Evolutionary conservation across 768 basidiomycete species (phyloP), one percentile per base, ranked within the genome.

Genomic region (Lyophyllum shimeji): DNA sequence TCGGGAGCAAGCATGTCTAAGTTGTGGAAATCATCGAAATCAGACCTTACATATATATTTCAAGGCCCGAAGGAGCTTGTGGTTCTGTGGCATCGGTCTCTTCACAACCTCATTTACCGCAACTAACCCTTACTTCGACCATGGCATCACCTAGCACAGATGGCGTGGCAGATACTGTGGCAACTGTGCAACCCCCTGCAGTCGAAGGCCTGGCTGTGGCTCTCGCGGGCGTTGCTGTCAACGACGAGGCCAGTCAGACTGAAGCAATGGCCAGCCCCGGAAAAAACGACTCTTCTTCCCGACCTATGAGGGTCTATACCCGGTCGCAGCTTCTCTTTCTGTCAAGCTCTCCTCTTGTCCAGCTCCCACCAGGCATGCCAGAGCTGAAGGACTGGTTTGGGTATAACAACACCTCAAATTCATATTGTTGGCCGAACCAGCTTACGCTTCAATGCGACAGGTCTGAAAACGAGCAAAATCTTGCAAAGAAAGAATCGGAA

Each of bases 381-480:
- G 76, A 82, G 45, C 74, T 94, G 50, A 92, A 86, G 74, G 84
- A 87, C 45, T 94, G 92, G 92, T 94, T 93, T 72, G 92, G 92
- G 92, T 94, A 68, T 56, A 84, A 75, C 51, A n/a, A 56, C 58
- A n/a, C 37, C 55, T 56, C 21, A 46, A 50, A 37, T 52, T 27
- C 50, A 34, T 50, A 59, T 55, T 57, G 34, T 40, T 40, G 39
- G 18, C 39, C 55, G 57, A 55, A 63, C 29, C 50, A 58, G 52
- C 60, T 65, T 60, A 60, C 62, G 49, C 54, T 60, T 49, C 31
- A 49, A 39, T 45, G 9, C 7, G 11, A 48, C 47, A 82, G 80
- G 29, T 72, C 73, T 34, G 85, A 89, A 77, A 85, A 80, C 59
- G 88, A 89, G 70, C 83, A 82, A 67, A 74, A 74, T 61, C 69